Conservation (phyloP, 2,329 filamentous ascomycete species). For the Verticillium isaacii region DNA sequence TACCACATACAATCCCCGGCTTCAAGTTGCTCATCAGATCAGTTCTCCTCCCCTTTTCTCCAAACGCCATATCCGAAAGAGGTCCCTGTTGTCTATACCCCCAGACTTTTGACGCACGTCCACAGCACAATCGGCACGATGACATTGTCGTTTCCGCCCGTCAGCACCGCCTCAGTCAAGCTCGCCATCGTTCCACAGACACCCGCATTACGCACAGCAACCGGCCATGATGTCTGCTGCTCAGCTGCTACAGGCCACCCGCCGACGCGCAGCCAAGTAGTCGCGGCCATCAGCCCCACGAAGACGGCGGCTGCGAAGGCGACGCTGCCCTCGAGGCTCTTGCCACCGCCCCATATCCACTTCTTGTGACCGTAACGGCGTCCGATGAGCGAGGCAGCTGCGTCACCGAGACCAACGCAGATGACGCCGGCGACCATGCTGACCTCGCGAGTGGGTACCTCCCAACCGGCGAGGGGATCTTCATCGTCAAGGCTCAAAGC, state of each 20-base stretch:
- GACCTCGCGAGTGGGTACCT: constrained; percentile 67
- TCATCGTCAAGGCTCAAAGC: neutral
- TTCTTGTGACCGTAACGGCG: constrained; percentile 80
- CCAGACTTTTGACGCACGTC: constrained; percentile 80
- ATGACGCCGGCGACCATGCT: constrained; percentile 91
- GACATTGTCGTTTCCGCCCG: constrained; percentile 97
- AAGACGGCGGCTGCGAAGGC: constrained; percentile 83
- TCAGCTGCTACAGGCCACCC: constrained; percentile 70
- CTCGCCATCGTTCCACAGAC: constrained; percentile 77
- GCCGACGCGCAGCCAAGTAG: constrained; percentile 70
- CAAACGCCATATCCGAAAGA: neutral
- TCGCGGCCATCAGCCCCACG: constrained; percentile 64
- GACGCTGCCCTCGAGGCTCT: constrained; percentile 81
- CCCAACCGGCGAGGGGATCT: constrained; percentile 66
- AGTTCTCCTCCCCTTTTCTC: neutral
- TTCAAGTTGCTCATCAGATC: neutral
- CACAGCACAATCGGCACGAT: constrained; percentile 91
- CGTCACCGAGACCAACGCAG: constrained; percentile 93
- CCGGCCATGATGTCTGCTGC: constrained; percentile 52
- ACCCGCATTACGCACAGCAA: constrained; percentile 64
- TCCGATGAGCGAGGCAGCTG: constrained; percentile 85
- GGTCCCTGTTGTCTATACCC: constrained; percentile 34
- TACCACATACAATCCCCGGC: neutral
- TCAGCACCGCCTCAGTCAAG: constrained; percentile 90
- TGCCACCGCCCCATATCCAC: constrained; percentile 96